Conservation (phyloP, 1,284 basidiomycete genomes). For the Cystobasidium sp. region DNA sequence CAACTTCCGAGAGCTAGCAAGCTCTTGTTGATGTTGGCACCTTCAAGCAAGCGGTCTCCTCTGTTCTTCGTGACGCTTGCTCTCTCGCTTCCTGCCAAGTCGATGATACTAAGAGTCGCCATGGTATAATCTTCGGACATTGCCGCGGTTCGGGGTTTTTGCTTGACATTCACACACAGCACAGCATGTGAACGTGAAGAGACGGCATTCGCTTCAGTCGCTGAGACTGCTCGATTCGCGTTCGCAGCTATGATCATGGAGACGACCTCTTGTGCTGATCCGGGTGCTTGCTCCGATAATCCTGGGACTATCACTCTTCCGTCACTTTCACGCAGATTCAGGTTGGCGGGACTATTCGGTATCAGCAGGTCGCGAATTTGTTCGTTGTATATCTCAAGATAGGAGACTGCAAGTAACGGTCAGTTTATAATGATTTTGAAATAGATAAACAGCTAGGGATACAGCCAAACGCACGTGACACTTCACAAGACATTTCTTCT, state of each 20-base stretch:
- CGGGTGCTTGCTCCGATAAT: slow-evolving; percentile 76
- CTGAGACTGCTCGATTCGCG: slow-evolving; percentile 81
- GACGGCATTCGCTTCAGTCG: slow-evolving; percentile 90
- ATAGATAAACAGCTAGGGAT: neutral
- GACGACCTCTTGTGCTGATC: slow-evolving; percentile 86
- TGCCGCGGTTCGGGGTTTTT: slow-evolving; percentile 65
- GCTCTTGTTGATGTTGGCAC: slow-evolving; percentile 97
- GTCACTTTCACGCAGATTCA: slow-evolving; percentile 81
- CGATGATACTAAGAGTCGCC: slow-evolving; percentile 92
- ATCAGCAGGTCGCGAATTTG: slow-evolving; percentile 92
- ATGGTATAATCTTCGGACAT: slow-evolving; percentile 78
- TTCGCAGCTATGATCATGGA: slow-evolving; percentile 87
- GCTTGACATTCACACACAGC: slow-evolving; percentile 86
- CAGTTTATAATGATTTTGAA: neutral
- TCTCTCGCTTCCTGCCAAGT: slow-evolving; percentile 91
- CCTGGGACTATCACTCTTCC: slow-evolving; percentile 78
- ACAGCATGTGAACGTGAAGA: slow-evolving; percentile 96
- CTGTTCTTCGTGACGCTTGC: slow-evolving; percentile 93
- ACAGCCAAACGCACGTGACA: slow-evolving; percentile 56
- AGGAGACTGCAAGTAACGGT: slow-evolving; percentile 68
- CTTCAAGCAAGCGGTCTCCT: slow-evolving; percentile 96
- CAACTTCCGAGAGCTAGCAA: slow-evolving; percentile 92
- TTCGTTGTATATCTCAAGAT: slow-evolving; percentile 97
- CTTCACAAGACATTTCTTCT: slow-evolving; percentile 79
- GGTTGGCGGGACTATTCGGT: slow-evolving; percentile 65